phyloP scores from a whole-genome alignment of 306 rosid species.

The Prunus mira region DNA sequence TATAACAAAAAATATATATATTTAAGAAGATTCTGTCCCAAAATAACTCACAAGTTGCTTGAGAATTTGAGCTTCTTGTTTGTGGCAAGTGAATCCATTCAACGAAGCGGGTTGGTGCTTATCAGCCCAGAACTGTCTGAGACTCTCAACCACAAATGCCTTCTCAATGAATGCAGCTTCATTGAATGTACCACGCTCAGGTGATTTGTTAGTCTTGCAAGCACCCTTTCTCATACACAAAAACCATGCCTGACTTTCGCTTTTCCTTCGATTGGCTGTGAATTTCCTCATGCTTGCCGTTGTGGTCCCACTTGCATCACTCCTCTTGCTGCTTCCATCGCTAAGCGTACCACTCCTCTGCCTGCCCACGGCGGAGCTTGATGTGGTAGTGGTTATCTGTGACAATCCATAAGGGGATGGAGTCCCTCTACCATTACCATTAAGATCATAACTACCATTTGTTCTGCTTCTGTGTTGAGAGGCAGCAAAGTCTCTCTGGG shows the following conservation, averaged over 20 bases:
- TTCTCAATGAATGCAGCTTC: conserved; percentile 61
- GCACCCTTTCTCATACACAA: conserved; percentile 62
- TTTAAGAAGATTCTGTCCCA: background rate
- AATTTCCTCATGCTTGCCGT: conserved; percentile 56
- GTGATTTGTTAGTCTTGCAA: conserved; percentile 57
- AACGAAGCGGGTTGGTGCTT: conserved; percentile 66
- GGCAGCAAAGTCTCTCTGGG: conserved; percentile 23
- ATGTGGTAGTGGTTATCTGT: conserved; percentile 21
- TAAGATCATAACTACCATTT: conserved; percentile 30
- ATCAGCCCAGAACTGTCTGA: conserved; percentile 83
- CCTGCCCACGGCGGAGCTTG: conserved; percentile 47
- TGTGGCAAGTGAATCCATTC: conserved; percentile 74
- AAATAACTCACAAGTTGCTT: conserved; percentile 57
- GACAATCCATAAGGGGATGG: conserved; percentile 36
- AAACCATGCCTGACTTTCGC: conserved; percentile 56
- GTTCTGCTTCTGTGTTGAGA: conserved; percentile 24
- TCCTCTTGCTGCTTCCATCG: conserved; percentile 36
- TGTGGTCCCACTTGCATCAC: conserved; percentile 51
- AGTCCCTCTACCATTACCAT: conserved; percentile 17
- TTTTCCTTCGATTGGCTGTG: conserved; percentile 48
- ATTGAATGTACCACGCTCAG: conserved; percentile 45
- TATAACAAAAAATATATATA: too few relatives aligned
- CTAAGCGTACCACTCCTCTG: conserved; percentile 39
- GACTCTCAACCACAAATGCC: conserved; percentile 56
- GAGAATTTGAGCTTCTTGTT: conserved; percentile 68